Percentiles rank a stretch among this genome's conserved stretches.
phyloP scores from a whole-genome alignment of 805 yeast species.

The Starmerella floricola region DNA sequence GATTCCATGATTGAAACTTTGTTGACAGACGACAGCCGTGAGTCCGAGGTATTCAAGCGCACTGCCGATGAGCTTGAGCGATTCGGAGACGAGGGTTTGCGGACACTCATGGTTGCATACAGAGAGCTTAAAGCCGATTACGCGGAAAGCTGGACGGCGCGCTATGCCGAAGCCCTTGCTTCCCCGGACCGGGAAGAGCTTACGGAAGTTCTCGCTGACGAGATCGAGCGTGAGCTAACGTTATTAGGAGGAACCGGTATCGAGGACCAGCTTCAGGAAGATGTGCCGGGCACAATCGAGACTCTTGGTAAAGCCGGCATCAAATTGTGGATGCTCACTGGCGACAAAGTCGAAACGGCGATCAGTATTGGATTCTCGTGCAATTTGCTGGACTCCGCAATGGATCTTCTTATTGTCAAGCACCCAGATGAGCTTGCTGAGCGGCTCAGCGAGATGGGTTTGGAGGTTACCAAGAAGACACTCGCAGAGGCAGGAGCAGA shows the following conservation, averaged over 20 bases:
- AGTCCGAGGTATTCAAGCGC: slow-evolving; percentile 30
- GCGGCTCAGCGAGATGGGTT: slow-evolving; percentile 37
- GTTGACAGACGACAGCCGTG: slow-evolving; percentile 29
- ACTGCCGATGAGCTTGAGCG: slow-evolving; percentile 56
- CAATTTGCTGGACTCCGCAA: slow-evolving; percentile 51
- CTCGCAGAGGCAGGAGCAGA: slow-evolving; percentile 42
- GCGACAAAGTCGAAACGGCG: slow-evolving; percentile 74
- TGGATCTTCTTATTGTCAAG: slow-evolving; percentile 42
- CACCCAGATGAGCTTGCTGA: slow-evolving; percentile 36
- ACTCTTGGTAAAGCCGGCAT: slow-evolving; percentile 59
- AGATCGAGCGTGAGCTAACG: slow-evolving; percentile 44
- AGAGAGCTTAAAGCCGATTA: slow-evolving; percentile 37
- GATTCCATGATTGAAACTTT: slow-evolving; percentile 54
- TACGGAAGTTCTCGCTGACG: slow-evolving; percentile 44
- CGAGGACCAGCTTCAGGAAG: slow-evolving; percentile 66
- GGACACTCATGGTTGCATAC: slow-evolving; percentile 63
- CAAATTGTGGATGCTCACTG: slow-evolving; percentile 73
- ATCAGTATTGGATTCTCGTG: slow-evolving; percentile 74
- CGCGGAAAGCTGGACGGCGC: slow-evolving; percentile 44
- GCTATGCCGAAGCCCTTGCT: slow-evolving; percentile 40
- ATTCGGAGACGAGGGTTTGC: slow-evolving; percentile 64
- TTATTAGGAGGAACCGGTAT: slow-evolving; percentile 72
- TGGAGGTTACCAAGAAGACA: slow-evolving; percentile 30
- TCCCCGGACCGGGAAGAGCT: slow-evolving; percentile 47
- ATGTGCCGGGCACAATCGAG: slow-evolving; percentile 65